phyloP scores from a whole-genome alignment of 768 basidiomycete species.

The Phanerodontia chrysosporium region DNA sequence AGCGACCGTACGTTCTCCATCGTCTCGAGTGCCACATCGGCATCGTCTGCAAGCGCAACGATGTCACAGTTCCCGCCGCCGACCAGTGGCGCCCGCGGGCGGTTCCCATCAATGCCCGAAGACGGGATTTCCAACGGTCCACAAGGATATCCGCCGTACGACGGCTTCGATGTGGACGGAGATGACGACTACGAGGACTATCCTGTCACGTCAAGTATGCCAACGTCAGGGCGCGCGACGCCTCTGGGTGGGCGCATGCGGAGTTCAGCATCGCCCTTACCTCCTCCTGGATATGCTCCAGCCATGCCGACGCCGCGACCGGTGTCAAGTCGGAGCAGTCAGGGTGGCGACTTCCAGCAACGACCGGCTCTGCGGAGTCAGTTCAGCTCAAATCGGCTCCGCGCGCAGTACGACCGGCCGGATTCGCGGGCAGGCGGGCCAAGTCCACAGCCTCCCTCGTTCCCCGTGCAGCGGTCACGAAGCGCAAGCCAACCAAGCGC shows the following conservation, averaged over 20 bases:
- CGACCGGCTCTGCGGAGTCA: conserved; percentile 54
- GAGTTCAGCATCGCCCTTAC: conserved; percentile 9
- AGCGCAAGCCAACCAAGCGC: conserved; percentile 78
- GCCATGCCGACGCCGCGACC: conserved; percentile 32
- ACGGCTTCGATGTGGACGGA: conserved; percentile 69
- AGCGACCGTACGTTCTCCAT: conserved; percentile 19
- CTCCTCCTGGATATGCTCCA: conserved; percentile 27
- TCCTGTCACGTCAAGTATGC: conserved; percentile 40
- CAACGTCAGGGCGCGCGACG: conserved; percentile 69
- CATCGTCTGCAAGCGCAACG: conserved; percentile 21
- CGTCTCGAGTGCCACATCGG: conserved; percentile 20
- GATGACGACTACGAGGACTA: conserved; percentile 82
- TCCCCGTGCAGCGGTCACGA: conserved; percentile 45
- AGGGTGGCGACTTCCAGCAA: conserved; percentile 30
- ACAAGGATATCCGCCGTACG: conserved; percentile 54
- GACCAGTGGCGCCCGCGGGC: conserved; percentile 11
- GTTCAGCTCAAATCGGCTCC: conserved; percentile 62
- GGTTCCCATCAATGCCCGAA: conserved; percentile 21
- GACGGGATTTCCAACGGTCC: conserved; percentile 32
- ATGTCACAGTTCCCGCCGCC: conserved; percentile 12
- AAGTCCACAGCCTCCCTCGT: conserved; percentile 19
- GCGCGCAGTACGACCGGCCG: conserved; percentile 44
- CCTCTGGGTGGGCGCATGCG: conserved; percentile 51
- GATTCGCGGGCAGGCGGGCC: conserved; percentile 18
- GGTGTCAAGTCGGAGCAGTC: conserved; percentile 39